These are phyloP conservation scores for Diaporthe amygdali DNA, from an alignment of 2,329 filamentous ascomycete species.

Conservation along the genomic window DNA sequence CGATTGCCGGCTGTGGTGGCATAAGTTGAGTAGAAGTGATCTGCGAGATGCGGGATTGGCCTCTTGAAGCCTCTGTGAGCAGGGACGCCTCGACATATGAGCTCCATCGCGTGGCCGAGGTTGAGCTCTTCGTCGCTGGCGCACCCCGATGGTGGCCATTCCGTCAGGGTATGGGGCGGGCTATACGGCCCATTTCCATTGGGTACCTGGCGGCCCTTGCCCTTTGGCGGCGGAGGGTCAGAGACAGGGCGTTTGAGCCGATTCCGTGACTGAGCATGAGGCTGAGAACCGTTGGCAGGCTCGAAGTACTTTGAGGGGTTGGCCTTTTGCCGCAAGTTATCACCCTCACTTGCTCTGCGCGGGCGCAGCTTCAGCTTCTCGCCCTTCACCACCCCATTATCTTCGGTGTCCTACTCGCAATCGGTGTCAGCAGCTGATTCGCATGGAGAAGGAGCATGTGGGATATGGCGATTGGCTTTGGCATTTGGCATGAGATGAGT, in stretches of 20 bases:
- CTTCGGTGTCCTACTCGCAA: not conserved
- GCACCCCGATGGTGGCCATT: constrained; percentile 63
- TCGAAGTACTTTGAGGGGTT: not conserved
- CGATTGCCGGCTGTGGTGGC: constrained; percentile 55
- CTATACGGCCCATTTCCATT: constrained; percentile 36
- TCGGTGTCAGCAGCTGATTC: not conserved
- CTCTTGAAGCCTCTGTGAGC: constrained; percentile 60
- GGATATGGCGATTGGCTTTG: not conserved
- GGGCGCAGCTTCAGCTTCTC: constrained; percentile 6
- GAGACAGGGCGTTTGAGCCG: constrained; percentile 21
- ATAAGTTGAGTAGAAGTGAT: constrained; percentile 62
- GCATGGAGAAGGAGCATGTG: not conserved
- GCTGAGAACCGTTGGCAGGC: not conserved
- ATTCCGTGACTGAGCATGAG: constrained; percentile 13
- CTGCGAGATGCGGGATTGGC: constrained; percentile 58
- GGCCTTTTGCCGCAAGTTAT: not conserved
- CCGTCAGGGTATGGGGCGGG: constrained; percentile 44
- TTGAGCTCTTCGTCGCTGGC: constrained; percentile 54
- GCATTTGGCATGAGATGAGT: not conserved
- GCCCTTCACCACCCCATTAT: not conserved
- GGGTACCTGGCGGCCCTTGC: constrained; percentile 43
- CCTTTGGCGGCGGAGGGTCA: constrained; percentile 34
- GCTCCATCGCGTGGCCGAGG: constrained; percentile 58
- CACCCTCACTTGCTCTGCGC: constrained; percentile 20
- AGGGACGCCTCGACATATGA: constrained; percentile 64